These are phyloP conservation scores for Pouteria glomerata DNA, from an alignment of 148 eudicot species.

Conservation along the genomic window DNA sequence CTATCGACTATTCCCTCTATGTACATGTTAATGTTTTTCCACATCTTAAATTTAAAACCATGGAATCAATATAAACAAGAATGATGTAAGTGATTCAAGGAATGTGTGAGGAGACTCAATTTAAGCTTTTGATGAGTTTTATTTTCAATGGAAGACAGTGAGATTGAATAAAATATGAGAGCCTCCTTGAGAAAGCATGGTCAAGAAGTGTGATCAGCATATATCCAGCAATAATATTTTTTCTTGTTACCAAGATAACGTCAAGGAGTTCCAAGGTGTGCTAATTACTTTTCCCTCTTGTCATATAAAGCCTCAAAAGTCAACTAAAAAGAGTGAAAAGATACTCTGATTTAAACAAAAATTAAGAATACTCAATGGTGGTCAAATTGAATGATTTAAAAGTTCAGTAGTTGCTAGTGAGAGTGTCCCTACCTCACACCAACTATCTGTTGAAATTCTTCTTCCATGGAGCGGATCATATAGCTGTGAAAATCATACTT, in stretches of 20 bases:
- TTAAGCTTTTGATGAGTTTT: too few relatives aligned
- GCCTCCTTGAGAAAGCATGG: background rate
- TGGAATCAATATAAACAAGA: too few relatives aligned
- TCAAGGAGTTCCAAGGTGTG: background rate
- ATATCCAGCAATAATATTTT: background rate
- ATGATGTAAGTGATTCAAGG: too few relatives aligned
- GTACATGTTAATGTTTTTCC: too few relatives aligned
- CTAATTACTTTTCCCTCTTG: background rate
- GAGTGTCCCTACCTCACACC: conserved; percentile 72
- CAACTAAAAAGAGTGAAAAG: background rate
- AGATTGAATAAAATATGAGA: too few relatives aligned
- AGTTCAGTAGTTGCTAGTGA: conserved; percentile 8
- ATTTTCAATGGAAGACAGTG: too few relatives aligned
- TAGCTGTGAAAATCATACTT: conserved; percentile 99
- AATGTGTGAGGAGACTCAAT: too few relatives aligned
- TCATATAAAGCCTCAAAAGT: background rate
- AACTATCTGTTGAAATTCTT: conserved; percentile 93
- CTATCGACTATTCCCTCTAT: too few relatives aligned
- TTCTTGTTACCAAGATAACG: background rate
- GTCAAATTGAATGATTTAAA: background rate
- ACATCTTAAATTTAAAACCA: too few relatives aligned
- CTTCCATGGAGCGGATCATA: conserved; percentile 99
- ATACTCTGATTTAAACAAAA: background rate
- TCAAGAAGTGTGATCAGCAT: background rate
- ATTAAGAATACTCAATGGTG: background rate